Base-by-base conservation (phyloP, 495 filamentous ascomycete species). In the Neurospora sp. region DNA sequence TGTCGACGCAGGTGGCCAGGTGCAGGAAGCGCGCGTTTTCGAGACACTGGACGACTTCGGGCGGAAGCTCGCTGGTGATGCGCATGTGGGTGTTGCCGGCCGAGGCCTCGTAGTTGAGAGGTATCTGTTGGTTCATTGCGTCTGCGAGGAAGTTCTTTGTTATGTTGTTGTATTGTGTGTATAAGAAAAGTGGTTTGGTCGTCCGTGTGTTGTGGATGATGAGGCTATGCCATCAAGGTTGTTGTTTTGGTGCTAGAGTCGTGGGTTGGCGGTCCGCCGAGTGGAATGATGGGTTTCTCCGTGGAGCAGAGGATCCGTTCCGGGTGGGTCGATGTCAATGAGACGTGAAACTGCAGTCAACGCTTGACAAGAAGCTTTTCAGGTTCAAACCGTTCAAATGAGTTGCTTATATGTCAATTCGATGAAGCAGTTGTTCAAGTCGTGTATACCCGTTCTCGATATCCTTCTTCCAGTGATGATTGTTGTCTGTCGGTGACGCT, bases 21-120 rank as follows among this genome's bases (percentile, higher is more conserved):
- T 99, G 96, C 73, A 99, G 94, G 84, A 97, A 99, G 79, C 96
- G 91, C 37, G 95, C 93, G 83, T 97, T 98, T 82, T 97, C 92
- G 70, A 98, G 87, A 79, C 94, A 97, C 75, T 93, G 87, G 16
- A 95, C 88, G 54, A 99, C 96, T 81, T 97, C 94, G 1, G 86
- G 80, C 4, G 95, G 96, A 12, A 97, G 88, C 9, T 88, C 85
- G 69, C 85, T 84, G 35, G 90, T 90, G 72, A 90, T 82, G 79
- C 90, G 89, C 70, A 89, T 91, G 80, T 93, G 88, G 23, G 89
- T 92, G 37, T 90, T 86, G 69, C 90, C 91, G 69, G 90, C 90
- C 4, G 91, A 93, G 38, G 91, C 87, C 82, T 93, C 90, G 82
- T 92, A 90, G 69, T 89, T 91, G 71, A 94, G 86, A n/a, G 90